Evolutionary conservation across 2,329 filamentous ascomycete species (phyloP), one percentile per base, ranked within the genome.

Genomic region (Trichoderma atroviride): DNA sequence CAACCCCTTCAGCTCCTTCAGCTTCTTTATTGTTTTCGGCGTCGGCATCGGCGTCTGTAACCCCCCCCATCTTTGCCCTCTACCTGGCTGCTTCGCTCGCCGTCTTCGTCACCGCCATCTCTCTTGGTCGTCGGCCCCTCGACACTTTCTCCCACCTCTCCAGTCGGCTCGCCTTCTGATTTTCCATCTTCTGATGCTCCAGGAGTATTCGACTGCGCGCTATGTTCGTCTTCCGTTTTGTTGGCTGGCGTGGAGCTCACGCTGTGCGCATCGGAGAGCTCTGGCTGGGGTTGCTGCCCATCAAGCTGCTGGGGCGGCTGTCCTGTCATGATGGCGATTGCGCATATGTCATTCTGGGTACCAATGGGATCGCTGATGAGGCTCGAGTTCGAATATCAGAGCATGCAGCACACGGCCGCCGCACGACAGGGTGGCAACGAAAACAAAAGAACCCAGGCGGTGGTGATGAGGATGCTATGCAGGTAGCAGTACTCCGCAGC

Each of bases 1-100:
- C 70, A 2, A 74, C 73, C 0, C 81, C 82, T 0, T 83, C 84
- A 0, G 83, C 82, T 0, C 84, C 84, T 0, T 82, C 80, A 0
- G 80, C 79, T 0, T 79, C 79, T 0, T 81, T 78, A 0, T 77
- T 78, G 0, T 74, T 75, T n/a, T 73, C 76, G 22, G 33, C 56
- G 4, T 19, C 47, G n/a, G 5, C 14, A 11, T 40, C 11, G 0
- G 70, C 73, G 2, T 72, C 71, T 4, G 72, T 72, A 14, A 72
- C 70, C 53, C 73, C 71, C 71, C 22, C 70, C 70, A 19, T 73
- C 70, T 61, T 74, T 73, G 31, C 70, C 64, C 24, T 24, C 27
- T 53, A 35, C 31, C 62, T 68, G 16, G 31, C 14, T 31, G n/a
- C 33, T 24, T 37, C 16, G 33, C 13, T 64, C 31, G 40, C 64